A percentile compares a stretch with the other conserved stretches of the same genome.
Conservation (phyloP, 2,329 filamentous ascomycete species). For the Beauveria australis region DNA sequence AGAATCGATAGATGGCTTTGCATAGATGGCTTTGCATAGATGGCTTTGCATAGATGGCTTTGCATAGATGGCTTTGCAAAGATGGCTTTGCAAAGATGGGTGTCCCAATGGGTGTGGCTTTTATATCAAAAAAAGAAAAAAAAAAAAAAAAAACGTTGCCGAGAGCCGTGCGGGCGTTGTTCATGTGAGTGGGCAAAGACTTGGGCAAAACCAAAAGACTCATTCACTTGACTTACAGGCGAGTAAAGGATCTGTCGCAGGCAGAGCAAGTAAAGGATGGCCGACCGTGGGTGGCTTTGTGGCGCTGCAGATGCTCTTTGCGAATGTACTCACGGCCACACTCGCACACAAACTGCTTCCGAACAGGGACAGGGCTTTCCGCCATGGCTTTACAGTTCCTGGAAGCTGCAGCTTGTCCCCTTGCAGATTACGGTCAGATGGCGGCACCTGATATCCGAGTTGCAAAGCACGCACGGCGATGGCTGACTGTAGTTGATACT, state of each 20-base stretch:
- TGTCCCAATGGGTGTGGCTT: neutral
- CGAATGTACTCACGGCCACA: conserved; percentile 32
- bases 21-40: too few relatives aligned
- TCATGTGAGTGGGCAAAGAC: conserved; percentile 9
- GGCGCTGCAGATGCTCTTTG: conserved; percentile 31
- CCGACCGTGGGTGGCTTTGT: conserved; percentile 30
- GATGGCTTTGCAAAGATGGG: neutral
- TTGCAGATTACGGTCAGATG: too few relatives aligned
- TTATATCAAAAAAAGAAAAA: neutral
- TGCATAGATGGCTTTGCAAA: neutral
- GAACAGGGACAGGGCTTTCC: neutral
- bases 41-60: neutral
- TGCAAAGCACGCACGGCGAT: neutral
- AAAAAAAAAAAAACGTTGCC: too few relatives aligned
- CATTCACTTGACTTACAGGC: conserved; percentile 23
- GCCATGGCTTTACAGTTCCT: neutral
- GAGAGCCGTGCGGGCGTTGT: neutral
- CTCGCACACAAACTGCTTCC: conserved; percentile 21
- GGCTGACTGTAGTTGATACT: neutral
- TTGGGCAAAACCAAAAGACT: neutral
- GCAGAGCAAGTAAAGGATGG: conserved; percentile 26
- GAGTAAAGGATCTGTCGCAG: conserved; percentile 31
- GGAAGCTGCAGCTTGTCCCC: neutral
- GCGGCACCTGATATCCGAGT: too few relatives aligned
- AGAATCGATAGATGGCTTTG: neutral